Base-by-base conservation (phyloP, 1,284 basidiomycete species). In the Ceratobasidium sp. region DNA sequence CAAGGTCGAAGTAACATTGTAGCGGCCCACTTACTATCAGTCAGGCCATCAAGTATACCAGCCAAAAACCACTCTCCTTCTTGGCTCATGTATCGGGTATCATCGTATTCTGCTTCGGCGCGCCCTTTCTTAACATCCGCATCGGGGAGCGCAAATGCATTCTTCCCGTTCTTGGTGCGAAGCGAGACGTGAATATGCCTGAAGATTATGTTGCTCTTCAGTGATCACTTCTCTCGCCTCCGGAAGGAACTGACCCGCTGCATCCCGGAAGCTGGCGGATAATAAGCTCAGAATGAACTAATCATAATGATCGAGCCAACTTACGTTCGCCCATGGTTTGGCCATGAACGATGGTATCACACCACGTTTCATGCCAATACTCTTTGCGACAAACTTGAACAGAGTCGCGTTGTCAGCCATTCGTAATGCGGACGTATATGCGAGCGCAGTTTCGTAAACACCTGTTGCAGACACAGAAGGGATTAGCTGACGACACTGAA, bases 341-440 rank as follows among this genome's bases (percentile, higher is more conserved):
- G 97, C 97, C 97, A 99, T 99, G 82, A 99, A 99, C 75, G 95
- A 97, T 0, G 97, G 97, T 60, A 95, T 88, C 71, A 99, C 88
- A 8, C 93, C 93, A 78, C 93, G 87, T 81, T 93, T 90, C 88
- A 98, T 95, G 0, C 97, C 97, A 2, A 97, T 83, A 77, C 94
- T 96, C 85, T 98, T 98, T 6, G 95, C 94, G 15, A 95, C 84
- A 79, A 93, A 94, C 82, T 99, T 99, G 89, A 96, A 99, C 51
- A 99, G 84, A 65, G 92, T 89, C 0, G 96, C 96, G 81, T 98
- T 98, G 81, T 99, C 97, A 0, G 96, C 97, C 91, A 99, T 97
- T 67, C 93, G 86, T 17, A 89, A 81, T 0, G 93, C 93, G 33
- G 90, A 88, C 1, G 93, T 96, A 81, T 98, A 99, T 14, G 94